A percentile compares a stretch with the other conserved stretches of the same genome.
phyloP scores from a whole-genome alignment of 148 eudicot genomes.

The Amaranthus cruentus region DNA sequence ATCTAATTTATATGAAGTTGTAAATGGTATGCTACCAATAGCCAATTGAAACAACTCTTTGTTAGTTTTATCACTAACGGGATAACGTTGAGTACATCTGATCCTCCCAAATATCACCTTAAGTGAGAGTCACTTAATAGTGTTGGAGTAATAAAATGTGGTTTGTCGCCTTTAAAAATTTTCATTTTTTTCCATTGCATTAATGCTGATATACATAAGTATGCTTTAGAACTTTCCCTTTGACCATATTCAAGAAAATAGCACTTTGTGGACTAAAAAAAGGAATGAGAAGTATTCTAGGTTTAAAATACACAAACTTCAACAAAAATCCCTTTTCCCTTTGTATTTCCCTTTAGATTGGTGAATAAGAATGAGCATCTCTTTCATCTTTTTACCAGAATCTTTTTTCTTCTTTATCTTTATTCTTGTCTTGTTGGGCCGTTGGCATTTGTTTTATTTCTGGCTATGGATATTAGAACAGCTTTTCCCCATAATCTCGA shows the following conservation, averaged over 20 bases:
- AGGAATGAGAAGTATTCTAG: conserved; percentile 1
- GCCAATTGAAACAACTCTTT: background rate
- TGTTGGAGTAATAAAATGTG: no score
- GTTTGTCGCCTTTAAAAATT: no score
- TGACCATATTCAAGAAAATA: background rate
- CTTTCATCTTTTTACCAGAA: background rate
- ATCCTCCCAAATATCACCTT: no score
- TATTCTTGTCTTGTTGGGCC: background rate
- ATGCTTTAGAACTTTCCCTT: background rate
- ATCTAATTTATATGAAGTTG: background rate
- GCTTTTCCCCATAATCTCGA: background rate
- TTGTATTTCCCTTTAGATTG: background rate
- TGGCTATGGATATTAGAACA: background rate
- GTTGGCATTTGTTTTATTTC: background rate
- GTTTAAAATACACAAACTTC: conserved; percentile 8
- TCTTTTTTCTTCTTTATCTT: background rate
- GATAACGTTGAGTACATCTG: background rate
- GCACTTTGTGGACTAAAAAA: background rate
- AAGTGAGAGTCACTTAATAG: no score
- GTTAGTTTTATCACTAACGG: background rate
- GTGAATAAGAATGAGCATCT: conserved; percentile 8
- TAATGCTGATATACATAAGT: no score
- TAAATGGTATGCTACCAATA: background rate
- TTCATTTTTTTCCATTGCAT: no score
- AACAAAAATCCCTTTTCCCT: background rate